phyloP scores from a whole-genome alignment of 768 basidiomycete genomes.

The Pleurotus platypus region DNA sequence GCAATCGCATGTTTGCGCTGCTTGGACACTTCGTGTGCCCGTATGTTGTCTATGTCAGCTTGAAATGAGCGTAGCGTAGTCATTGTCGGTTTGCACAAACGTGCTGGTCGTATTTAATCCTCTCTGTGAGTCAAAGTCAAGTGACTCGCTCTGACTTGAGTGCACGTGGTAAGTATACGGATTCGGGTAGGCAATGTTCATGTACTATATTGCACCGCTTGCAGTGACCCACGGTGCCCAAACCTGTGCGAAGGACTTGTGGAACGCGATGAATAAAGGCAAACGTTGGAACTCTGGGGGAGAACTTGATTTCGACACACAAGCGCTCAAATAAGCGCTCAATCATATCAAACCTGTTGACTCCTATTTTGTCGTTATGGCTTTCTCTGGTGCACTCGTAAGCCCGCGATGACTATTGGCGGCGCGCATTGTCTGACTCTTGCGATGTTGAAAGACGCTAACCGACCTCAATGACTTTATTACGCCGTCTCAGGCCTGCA shows the following conservation, averaged over 20 bases:
- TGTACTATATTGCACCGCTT: neutral
- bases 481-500: constrained; percentile 93
- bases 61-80: constrained; percentile 62
- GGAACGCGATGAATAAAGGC: too few relatives aligned
- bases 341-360: too few relatives aligned
- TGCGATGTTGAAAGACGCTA: constrained; percentile 53
- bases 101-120: constrained; percentile 13
- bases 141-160: constrained; percentile 6
- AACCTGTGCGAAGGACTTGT: too few relatives aligned
- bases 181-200: too few relatives aligned
- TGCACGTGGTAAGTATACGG: too few relatives aligned
- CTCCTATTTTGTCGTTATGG: constrained; percentile 41
- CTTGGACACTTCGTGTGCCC: constrained; percentile 60
- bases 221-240: neutral
- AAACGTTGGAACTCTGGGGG: too few relatives aligned
- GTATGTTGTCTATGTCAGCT: constrained; percentile 75
- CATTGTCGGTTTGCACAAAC: constrained; percentile 27
- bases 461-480: constrained; percentile 98
- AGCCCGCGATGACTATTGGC: neutral
- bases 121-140: constrained; percentile 1
- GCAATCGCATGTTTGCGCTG: constrained; percentile 42
- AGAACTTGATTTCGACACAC: too few relatives aligned
- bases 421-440: too few relatives aligned
- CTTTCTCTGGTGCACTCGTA: constrained; percentile 85
- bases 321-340: too few relatives aligned